Evolutionary conservation across 495 filamentous ascomycete genomes (phyloP).

Genomic region (Cryomyces antarcticus): DNA sequence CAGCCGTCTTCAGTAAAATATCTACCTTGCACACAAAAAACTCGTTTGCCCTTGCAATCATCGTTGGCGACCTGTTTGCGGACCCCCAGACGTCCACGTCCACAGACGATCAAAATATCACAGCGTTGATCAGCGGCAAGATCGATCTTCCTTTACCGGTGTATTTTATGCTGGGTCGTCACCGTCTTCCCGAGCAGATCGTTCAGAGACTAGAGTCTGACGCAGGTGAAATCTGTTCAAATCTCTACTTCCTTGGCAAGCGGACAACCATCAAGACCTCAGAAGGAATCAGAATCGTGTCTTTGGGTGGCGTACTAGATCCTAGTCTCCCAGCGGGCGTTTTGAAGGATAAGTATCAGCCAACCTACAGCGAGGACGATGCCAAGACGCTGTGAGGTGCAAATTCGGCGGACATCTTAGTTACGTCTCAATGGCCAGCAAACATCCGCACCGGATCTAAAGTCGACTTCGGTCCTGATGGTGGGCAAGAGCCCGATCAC

Average conservation of each 20-base stretch:
- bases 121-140: slow-evolving; percentile 43
- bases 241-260: slow-evolving; percentile 75
- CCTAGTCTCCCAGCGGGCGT: slow-evolving; percentile 26
- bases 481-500: slow-evolving; percentile 9
- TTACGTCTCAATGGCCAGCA: slow-evolving; percentile 73
- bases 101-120: slow-evolving; percentile 36
- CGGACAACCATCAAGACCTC: slow-evolving; percentile 69
- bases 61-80: slow-evolving; percentile 65
- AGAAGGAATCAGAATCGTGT: slow-evolving; percentile 67
- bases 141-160: slow-evolving; percentile 58
- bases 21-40: slow-evolving; percentile 64
- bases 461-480: slow-evolving; percentile 17
- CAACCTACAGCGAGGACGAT: slow-evolving; percentile 56
- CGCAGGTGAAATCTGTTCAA: slow-evolving; percentile 66
- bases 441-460: slow-evolving; percentile 42
- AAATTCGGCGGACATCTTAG: slow-evolving; percentile 59
- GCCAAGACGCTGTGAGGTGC: slow-evolving; percentile 51
- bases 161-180: slow-evolving; percentile 65
- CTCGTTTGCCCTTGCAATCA: slow-evolving; percentile 61
- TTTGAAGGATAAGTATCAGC: slow-evolving; percentile 41
- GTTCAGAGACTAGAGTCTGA: slow-evolving; percentile 48
- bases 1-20: slow-evolving; percentile 55
- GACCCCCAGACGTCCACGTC: slow-evolving; percentile 7
- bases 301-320: slow-evolving; percentile 53
- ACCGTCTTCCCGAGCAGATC: slow-evolving; percentile 43